phyloP scores from a whole-genome alignment of 371 early-diverging fungal genomes.

The Mucor saturninus region DNA sequence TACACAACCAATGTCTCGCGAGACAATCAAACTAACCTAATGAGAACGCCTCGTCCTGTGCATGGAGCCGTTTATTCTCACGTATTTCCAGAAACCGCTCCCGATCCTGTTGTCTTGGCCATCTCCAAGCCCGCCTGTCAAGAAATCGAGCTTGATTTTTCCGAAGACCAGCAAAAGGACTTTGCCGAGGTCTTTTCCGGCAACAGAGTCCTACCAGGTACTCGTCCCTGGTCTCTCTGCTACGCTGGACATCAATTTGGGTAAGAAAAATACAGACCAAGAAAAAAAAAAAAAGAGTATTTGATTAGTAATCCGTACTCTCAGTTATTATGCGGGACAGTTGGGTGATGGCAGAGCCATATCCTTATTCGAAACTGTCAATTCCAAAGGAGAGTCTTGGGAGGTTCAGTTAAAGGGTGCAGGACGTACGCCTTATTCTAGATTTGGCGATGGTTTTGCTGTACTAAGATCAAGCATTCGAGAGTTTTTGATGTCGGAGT shows the following conservation, averaged over 20 bases:
- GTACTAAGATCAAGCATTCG: constrained; percentile 82
- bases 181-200: constrained; percentile 52
- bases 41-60: constrained; percentile 60
- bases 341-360: constrained; percentile 92
- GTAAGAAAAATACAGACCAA: constrained; percentile 19
- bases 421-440: constrained; percentile 87
- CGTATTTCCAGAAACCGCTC: constrained; percentile 59
- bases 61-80: constrained; percentile 64
- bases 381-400: constrained; percentile 55
- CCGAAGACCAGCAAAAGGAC: constrained; percentile 9
- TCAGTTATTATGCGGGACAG: constrained; percentile 63
- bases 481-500: constrained; percentile 87
- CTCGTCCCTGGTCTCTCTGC: constrained; percentile 82
- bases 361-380: constrained; percentile 66
- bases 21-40: constrained; percentile 24
- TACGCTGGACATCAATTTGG: constrained; percentile 95
- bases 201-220: constrained; percentile 44
- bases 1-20: constrained; percentile 29
- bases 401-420: constrained; percentile 89
- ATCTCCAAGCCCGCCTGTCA: constrained; percentile 43
- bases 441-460: constrained; percentile 89
- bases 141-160: constrained; percentile 47
- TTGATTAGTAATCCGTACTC: neutral
- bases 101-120: constrained; percentile 51
- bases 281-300: neutral